Base-by-base conservation (phyloP, 371 early-diverging fungal species). In the Lichtheimia ornata region DNA sequence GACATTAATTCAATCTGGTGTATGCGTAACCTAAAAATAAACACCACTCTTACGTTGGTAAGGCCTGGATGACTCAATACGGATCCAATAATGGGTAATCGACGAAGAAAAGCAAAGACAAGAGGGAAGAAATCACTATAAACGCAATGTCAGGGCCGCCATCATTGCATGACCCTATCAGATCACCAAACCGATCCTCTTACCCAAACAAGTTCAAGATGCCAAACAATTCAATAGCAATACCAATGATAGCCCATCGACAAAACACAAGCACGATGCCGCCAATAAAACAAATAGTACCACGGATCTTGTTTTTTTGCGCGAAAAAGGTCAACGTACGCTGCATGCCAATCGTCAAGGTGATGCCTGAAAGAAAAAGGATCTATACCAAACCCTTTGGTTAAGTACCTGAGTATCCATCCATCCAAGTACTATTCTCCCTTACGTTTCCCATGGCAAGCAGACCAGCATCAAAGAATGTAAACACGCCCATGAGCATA, bases 121-220 rank as follows among this genome's bases (percentile, higher is more conserved):
- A 91, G 88, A 0, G 96, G 96, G 84, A 97, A 95, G 70, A 96
- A 97, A 81, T 97, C 95, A 5, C 91, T 94, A 43, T 44, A 18
- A 15, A 52, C 5, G 59, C 51, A n/a, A 52, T 52, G 53, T 55
- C 6, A 64, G 44, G 13, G 44, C 54, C 49, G 49, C 13, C 5
- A 40, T 9, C 22, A 41, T 55, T 0, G 7, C n/a, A n/a, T n/a
- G 18, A 11, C 5, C 12, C 7, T 44, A 24, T 13, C n/a, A n/a
- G n/a, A n/a, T n/a, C n/a, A 27, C 20, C 18, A 4, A 12, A 43
- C 22, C 56, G 17, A 44, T 28, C 14, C 13, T 44, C 77, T 6
- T 82, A 91, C 91, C 96, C 96, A 82, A 96, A 96, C 53, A 96
- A 75, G 69, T 95, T 95, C 53, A 95, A 77, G 66, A 95, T 94